Evolutionary conservation across 768 basidiomycete genomes (phyloP), one percentile per base, ranked within the genome.

Genomic region (Rhodotorula graminis): DNA sequence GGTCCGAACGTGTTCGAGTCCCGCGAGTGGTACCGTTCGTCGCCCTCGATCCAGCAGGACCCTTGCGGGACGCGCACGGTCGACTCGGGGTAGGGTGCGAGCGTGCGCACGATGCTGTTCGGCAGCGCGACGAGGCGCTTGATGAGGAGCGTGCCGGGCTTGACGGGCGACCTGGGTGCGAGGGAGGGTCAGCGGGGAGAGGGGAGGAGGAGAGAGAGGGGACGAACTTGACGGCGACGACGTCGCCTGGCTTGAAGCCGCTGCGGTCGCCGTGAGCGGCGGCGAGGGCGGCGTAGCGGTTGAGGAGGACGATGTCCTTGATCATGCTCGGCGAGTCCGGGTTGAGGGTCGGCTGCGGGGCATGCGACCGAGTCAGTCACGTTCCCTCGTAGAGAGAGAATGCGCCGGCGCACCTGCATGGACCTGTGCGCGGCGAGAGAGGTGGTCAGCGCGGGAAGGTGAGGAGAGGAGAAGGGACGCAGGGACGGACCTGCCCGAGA

Each of bases 61-160:
- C 73, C 76, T 16, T 55, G 44, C 15, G 72, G 76, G 6, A 74
- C 44, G 14, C 72, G 65, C 0, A 77, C 67, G 50, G 64, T 68
- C 50, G 57, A 44, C 3, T 69, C 59, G 21, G 47, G 46, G 55
- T 73, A 71, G 16, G 77, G 75, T 8, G 71, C 64, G 25, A 74
- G 64, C 0, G 76, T 77, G 55, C 61, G 62, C 33, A 79, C 78
- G 63, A 77, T 59, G 16, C 76, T 67, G 33, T 74, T 70, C 27
- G 77, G 74, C 11, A 79, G 65, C n/a, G 74, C 78, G 49, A 79
- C 61, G 49, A 79, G 74, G 5, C 78, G 77, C 60, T 79, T 79
- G 60, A 76, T 72, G 46, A 77, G 63, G 23, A 79, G 69, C 0
- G 44, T 56, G 11, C 58, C 58, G 27, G 72, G 69, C 58, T 78